Evolutionary conservation across 768 basidiomycete species (phyloP).

Genomic region (Suillus ampliporus): DNA sequence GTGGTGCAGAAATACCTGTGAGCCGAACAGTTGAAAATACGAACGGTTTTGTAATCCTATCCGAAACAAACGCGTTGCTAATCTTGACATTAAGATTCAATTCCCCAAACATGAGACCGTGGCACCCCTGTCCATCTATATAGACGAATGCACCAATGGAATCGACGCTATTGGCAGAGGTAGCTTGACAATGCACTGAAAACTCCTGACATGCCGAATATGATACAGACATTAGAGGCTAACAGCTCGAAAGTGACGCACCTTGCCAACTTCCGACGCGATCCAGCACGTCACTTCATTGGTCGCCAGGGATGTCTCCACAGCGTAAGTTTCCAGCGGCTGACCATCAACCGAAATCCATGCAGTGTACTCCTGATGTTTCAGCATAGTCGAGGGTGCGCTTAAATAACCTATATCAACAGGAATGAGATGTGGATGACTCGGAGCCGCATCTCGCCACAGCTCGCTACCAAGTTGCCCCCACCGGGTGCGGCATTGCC

Average conservation of each 20-base stretch:
- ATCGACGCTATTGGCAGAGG: neutral
- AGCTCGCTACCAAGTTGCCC: too few species aligned
- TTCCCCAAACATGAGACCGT: conserved; percentile 15
- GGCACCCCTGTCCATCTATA: conserved; percentile 25
- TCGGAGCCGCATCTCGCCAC: too few species aligned
- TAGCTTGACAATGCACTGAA: conserved; percentile 25
- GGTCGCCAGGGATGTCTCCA: conserved; percentile 22
- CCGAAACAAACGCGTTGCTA: conserved; percentile 13
- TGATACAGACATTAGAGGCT: neutral
- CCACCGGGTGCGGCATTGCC: neutral
- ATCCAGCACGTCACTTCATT: conserved; percentile 36
- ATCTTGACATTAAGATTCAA: neutral
- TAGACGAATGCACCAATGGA: neutral
- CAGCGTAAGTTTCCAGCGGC: conserved; percentile 30
- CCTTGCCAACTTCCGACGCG: conserved; percentile 33
- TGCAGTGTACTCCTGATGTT: conserved; percentile 24
- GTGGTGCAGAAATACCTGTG: conserved; percentile 28
- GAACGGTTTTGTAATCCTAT: conserved; percentile 26
- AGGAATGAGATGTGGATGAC: conserved; percentile 7
- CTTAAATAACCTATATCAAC: neutral
- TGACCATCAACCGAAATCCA: conserved; percentile 36
- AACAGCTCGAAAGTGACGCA: conserved; percentile 2
- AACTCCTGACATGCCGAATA: conserved; percentile 21
- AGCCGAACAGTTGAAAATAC: conserved; percentile 33
- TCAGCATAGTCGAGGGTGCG: conserved; percentile 23